phyloP scores from a whole-genome alignment of 495 filamentous ascomycete species.

The Tetracladium setigerum region DNA sequence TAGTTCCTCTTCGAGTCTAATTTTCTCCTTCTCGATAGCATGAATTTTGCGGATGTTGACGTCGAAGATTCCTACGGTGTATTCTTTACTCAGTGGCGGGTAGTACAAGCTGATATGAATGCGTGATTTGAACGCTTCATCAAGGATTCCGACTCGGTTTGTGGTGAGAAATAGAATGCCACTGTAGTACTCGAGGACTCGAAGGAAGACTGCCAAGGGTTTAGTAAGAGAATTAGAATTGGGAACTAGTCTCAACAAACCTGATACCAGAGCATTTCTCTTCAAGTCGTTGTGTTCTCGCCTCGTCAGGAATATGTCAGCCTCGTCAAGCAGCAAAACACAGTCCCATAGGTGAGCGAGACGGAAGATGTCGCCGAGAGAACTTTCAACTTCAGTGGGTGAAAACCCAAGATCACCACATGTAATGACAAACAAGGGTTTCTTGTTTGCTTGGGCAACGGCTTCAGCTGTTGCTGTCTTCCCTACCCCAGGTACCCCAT shows the following conservation, averaged over 20 bases:
- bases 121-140: constrained; percentile 38
- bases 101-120: constrained; percentile 25
- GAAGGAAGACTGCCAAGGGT: constrained; percentile 41
- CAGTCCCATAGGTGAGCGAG: constrained; percentile 37
- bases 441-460: constrained; percentile 22
- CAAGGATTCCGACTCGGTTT: constrained; percentile 45
- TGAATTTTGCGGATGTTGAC: background rate
- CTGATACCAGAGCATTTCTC: constrained; percentile 66
- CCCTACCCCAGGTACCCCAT: constrained; percentile 43
- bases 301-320: constrained; percentile 65
- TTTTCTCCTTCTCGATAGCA: background rate
- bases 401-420: constrained; percentile 26
- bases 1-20: background rate
- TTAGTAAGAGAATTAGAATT: constrained; percentile 41
- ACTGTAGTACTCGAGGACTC: constrained; percentile 49
- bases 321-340: constrained; percentile 49
- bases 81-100: constrained; percentile 22
- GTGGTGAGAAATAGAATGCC: constrained; percentile 53
- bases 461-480: constrained; percentile 30
- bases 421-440: constrained; percentile 27
- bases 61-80: background rate
- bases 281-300: constrained; percentile 47
- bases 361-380: constrained; percentile 31
- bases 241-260: constrained; percentile 44
- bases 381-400: constrained; percentile 30